Evolutionary conservation across 352 stramenopile species (phyloP).

Genomic region (Pythium brassicae): DNA sequence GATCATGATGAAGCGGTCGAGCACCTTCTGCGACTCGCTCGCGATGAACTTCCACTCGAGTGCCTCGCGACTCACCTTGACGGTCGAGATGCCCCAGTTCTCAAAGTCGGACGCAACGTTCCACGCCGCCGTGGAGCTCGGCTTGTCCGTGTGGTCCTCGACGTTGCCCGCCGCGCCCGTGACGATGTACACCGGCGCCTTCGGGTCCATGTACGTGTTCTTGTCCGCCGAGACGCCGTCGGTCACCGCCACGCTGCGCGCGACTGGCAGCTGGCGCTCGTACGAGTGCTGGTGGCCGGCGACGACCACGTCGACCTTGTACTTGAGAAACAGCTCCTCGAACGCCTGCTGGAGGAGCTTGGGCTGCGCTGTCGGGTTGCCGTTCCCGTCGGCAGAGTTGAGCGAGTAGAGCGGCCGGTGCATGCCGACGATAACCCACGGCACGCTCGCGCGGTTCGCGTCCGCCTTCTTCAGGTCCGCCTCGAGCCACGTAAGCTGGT

Average conservation of each 20-base stretch:
- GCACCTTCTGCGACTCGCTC: slow-evolving; percentile 7
- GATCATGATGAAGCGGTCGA: slow-evolving; percentile 18
- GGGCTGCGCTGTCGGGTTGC: slow-evolving; percentile 16
- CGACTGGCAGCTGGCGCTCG: slow-evolving; percentile 66
- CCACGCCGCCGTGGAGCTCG: slow-evolving; percentile 17
- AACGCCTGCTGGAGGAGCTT: slow-evolving; percentile 54
- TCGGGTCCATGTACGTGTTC: slow-evolving; percentile 51
- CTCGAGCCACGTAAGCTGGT: slow-evolving; percentile 52
- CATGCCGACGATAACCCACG: slow-evolving; percentile 53
- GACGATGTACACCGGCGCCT: slow-evolving; percentile 65
- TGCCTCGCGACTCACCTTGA: slow-evolving; percentile 7
- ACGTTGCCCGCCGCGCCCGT: slow-evolving; percentile 56
- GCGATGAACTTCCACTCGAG: slow-evolving; percentile 29
- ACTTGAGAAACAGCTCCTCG: slow-evolving; percentile 81
- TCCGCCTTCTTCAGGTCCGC: slow-evolving; percentile 39
- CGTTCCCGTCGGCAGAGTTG: slow-evolving; percentile 11
- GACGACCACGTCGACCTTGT: slow-evolving; percentile 86
- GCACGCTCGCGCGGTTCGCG: slow-evolving; percentile 34
- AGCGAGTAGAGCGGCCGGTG: slow-evolving; percentile 42
- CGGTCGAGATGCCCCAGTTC: slow-evolving; percentile 28
- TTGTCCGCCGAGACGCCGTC: slow-evolving; percentile 44
- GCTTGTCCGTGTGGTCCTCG: slow-evolving; percentile 31
- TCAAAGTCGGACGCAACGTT: slow-evolving; percentile 53
- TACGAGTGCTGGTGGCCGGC: slow-evolving; percentile 85
- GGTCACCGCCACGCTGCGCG: slow-evolving; percentile 30